phyloP scores from a whole-genome alignment of 805 yeast genomes.

The Saccharomycopsis lassenensis region DNA sequence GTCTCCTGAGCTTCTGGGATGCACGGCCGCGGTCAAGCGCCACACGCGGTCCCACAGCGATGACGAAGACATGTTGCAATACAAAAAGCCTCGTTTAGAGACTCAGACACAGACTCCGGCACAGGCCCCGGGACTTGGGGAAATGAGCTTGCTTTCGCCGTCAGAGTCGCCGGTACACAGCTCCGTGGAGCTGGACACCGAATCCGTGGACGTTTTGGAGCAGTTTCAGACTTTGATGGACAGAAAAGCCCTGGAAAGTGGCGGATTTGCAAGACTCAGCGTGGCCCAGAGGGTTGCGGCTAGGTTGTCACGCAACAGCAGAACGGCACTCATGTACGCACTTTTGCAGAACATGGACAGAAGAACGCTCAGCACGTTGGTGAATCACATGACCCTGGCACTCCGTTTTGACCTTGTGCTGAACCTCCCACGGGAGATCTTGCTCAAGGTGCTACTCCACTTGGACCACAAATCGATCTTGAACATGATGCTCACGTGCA shows the following conservation, averaged over 20 bases:
- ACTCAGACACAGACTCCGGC: too few species aligned
- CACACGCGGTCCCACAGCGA: too few species aligned
- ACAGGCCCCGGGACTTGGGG: too few species aligned
- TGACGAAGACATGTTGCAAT: too few species aligned
- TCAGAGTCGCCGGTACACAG: too few species aligned
- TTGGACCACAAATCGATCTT: constrained; percentile 56
- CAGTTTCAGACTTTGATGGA: background rate
- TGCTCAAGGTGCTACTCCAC: constrained; percentile 50
- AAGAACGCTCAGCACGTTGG: constrained; percentile 48
- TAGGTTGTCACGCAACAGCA: too few species aligned
- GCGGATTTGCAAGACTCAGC: constrained; percentile 14
- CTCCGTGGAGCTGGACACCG: background rate
- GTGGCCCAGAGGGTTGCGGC: too few species aligned
- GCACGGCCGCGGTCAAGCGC: too few species aligned
- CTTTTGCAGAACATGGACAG: constrained; percentile 51
- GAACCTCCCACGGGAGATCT: constrained; percentile 64
- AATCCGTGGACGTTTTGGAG: background rate
- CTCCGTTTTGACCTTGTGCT: constrained; percentile 66
- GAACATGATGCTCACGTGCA: constrained; percentile 52
- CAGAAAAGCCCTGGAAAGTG: constrained; percentile 5
- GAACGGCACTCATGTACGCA: constrained; percentile 39
- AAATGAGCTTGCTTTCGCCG: too few species aligned
- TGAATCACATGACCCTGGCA: constrained; percentile 37
- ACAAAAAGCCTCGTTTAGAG: too few species aligned
- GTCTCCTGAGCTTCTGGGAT: too few species aligned